A percentile compares a stretch with the other conserved stretches of the same genome.
Conservation (phyloP, 2,329 filamentous ascomycete species). For the Aspergillus alliaceus region DNA sequence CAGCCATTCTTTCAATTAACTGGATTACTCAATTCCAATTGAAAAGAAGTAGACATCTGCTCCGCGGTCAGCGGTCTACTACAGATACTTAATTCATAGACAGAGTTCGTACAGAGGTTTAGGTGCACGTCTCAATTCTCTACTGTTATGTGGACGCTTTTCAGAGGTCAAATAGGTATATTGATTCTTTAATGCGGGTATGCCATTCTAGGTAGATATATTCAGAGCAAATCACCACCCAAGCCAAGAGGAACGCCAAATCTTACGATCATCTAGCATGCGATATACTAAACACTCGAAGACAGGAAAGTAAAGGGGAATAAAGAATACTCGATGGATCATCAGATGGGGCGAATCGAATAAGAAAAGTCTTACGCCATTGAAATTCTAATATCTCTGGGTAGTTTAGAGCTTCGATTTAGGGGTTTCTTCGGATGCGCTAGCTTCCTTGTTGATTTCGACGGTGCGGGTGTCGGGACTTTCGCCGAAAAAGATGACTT, state of each 20-base stretch:
- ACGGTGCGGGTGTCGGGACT: slow-evolving; percentile 74
- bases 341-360: neutral
- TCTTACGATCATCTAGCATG: neutral
- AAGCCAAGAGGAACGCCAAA: slow-evolving; percentile 6
- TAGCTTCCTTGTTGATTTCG: slow-evolving; percentile 82
- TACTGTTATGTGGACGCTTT: neutral
- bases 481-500: slow-evolving; percentile 97
- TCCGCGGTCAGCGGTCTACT: too few species aligned
- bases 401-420: slow-evolving; percentile 50
- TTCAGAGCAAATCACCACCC: neutral
- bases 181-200: neutral
- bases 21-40: too few species aligned
- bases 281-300: neutral
- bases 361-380: neutral
- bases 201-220: slow-evolving; percentile 1
- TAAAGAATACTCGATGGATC: neutral
- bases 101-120: too few species aligned
- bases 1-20: too few species aligned
- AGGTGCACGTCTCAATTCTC: too few species aligned
- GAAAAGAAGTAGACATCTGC: too few species aligned
- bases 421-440: slow-evolving; percentile 54
- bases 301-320: neutral
- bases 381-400: neutral
- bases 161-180: neutral
- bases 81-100: too few species aligned